Percentiles rank a stretch among this genome's conserved stretches.
Evolutionary conservation across 192 early-diverging fungal genomes (phyloP).

Genomic region (Coemansia sp.): DNA sequence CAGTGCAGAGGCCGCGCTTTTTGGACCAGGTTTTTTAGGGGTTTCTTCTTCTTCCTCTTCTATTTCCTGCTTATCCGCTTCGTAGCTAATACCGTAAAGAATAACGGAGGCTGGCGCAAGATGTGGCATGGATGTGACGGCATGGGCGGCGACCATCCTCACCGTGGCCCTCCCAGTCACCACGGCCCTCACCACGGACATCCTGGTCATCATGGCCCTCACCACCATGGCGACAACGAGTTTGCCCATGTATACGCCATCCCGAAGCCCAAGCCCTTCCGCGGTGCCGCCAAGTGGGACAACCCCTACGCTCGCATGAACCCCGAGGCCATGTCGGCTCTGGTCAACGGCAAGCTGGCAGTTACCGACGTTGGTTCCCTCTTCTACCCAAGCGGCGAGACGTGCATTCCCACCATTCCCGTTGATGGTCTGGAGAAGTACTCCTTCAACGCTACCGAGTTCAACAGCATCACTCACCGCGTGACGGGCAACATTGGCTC

Average conservation of each 20-base stretch:
- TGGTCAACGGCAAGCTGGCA: slow-evolving; percentile 36
- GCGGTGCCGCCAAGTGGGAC: slow-evolving; percentile 19
- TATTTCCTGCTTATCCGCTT: neutral
- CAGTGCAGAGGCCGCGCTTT: slow-evolving; percentile 13
- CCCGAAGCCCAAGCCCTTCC: slow-evolving; percentile 8
- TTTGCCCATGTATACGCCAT: neutral
- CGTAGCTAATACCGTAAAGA: neutral
- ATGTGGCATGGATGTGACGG: slow-evolving; percentile 4
- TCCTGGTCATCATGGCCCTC: neutral
- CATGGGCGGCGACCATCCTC: neutral
- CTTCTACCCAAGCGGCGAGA: slow-evolving; percentile 20
- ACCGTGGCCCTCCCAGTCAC: neutral
- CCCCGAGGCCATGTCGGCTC: slow-evolving; percentile 21
- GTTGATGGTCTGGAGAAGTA: slow-evolving; percentile 32
- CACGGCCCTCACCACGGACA: neutral
- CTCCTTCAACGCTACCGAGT: slow-evolving; percentile 34
- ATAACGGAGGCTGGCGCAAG: neutral
- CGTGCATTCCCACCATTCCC: slow-evolving; percentile 42
- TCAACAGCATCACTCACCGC: slow-evolving; percentile 35
- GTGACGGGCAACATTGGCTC: slow-evolving; percentile 46
- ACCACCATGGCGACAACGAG: neutral
- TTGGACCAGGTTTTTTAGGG: neutral
- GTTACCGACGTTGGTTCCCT: slow-evolving; percentile 13
- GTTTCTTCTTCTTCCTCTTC: neutral
- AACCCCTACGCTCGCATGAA: slow-evolving; percentile 26